Base-by-base conservation (phyloP, 805 yeast species). In the Suhomyces kilbournensis region DNA sequence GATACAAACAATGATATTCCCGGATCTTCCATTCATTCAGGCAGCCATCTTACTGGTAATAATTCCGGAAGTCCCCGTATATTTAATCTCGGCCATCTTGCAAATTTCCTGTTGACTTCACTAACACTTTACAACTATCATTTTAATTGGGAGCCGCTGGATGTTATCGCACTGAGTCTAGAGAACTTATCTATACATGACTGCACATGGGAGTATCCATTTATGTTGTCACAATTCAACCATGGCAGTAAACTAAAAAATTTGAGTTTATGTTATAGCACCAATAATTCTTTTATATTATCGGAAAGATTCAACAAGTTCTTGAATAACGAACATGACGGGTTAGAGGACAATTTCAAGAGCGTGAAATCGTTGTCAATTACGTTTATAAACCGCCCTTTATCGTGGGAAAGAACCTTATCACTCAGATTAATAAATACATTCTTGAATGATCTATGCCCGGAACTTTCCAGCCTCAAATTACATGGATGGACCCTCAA, bases 121-220 rank as follows among this genome's bases (percentile, higher is more conserved):
- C 57, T 81, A n/a, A 56, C 62, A 1, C 64, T 81, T 12, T 53
- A 67, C 47, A 70, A 75, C 17, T 81, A 71, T 62, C 65, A 76
- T 69, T 62, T 81, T 66, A 61, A 72, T 65, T 66, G 81, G 80
- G 62, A 66, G 53, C 38, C 55, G 1, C 58, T 75, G 26, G 48
- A 46, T 35, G 22, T 23, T 14, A 32, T 46, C 8, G n/a, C 44
- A 22, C 28, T 17, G 40, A 56, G 58, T 4, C 57, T 56, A 2
- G 56, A 80, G 23, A 55, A 60, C 3, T 56, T 82, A 4, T 56
- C 61, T 12, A 71, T 48, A 7, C 46, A 48, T 10, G 50, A 81
- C 55, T 82, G 86, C 62, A 74, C 77, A 1, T 82, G 86, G 85
- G 79, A 78, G 53, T 82, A 79, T 55, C 86, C 86, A 0, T 81